Conservation (phyloP, 306 rosid species). For the barrel medic (Medicago truncatula) region DNA sequence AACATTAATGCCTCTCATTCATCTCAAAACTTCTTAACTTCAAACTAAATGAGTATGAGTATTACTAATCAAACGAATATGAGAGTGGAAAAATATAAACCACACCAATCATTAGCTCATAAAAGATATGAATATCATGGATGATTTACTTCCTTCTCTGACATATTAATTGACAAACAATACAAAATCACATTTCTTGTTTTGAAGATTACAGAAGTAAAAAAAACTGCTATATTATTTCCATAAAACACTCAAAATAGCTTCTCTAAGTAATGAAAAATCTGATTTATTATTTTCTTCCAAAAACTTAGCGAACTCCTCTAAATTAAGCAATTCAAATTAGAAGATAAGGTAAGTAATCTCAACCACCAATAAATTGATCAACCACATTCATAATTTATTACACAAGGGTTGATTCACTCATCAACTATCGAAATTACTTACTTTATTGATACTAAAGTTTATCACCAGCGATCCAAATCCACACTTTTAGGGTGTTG, state of each 20-base stretch:
- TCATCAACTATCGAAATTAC: not conserved
- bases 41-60: not conserved
- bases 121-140: not conserved
- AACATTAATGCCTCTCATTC: not conserved
- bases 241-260: not conserved
- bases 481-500: not conserved
- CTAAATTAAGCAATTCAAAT: not conserved
- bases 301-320: not conserved
- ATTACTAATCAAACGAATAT: conserved; percentile 26
- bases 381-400: no score
- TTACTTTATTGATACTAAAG: not conserved
- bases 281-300: not conserved
- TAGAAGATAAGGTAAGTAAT: not conserved
- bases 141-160: not conserved
- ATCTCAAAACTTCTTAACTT: not conserved
- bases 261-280: not conserved
- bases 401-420: not conserved
- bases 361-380: no score
- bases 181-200: not conserved
- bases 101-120: conserved; percentile 28
- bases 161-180: not conserved
- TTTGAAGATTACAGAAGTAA: conserved; percentile 3
- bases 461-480: not conserved
- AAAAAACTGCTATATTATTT: not conserved
- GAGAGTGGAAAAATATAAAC: conserved; percentile 21